A percentile compares a stretch with the other conserved stretches of the same genome.
phyloP scores from a whole-genome alignment of 1,284 basidiomycete species.

The Macrocybe sp. region DNA sequence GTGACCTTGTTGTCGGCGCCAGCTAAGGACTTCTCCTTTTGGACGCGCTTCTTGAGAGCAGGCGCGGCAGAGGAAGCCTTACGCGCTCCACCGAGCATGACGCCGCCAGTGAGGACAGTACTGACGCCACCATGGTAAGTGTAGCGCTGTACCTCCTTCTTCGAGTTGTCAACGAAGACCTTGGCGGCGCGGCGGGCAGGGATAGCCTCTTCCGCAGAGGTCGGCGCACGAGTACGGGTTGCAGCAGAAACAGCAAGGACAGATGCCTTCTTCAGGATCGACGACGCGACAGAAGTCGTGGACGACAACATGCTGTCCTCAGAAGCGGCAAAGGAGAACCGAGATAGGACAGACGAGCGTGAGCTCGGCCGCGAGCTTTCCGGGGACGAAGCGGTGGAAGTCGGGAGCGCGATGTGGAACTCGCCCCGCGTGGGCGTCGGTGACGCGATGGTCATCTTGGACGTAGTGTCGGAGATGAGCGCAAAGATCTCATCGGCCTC shows the following conservation, averaged over 20 bases:
- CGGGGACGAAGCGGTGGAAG: slow-evolving; percentile 25
- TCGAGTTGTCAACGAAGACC: slow-evolving; percentile 33
- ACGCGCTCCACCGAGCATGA: slow-evolving; percentile 61
- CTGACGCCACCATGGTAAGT: slow-evolving; percentile 79
- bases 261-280: slow-evolving; percentile 35
- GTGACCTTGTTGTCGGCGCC: too few species aligned
- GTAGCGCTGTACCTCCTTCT: slow-evolving; percentile 55
- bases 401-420: slow-evolving; percentile 43
- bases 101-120: slow-evolving; percentile 73
- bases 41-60: not conserved
- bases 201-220: not conserved
- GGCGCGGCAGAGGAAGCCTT: not conserved
- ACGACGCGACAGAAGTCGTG: slow-evolving; percentile 24
- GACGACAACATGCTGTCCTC: too few species aligned
- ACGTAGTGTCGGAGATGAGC: slow-evolving; percentile 48
- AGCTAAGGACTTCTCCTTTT: too few species aligned
- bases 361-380: too few species aligned
- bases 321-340: slow-evolving; percentile 45
- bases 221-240: slow-evolving; percentile 28
- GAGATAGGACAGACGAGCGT: too few species aligned
- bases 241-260: slow-evolving; percentile 19
- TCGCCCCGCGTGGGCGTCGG: slow-evolving; percentile 51
- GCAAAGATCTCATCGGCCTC: slow-evolving; percentile 56
- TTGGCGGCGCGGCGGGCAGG: not conserved
- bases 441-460: slow-evolving; percentile 56